These are phyloP conservation scores for Agaricus subrufescens DNA, from an alignment of 768 basidiomycete species.

Conservation along the genomic window DNA sequence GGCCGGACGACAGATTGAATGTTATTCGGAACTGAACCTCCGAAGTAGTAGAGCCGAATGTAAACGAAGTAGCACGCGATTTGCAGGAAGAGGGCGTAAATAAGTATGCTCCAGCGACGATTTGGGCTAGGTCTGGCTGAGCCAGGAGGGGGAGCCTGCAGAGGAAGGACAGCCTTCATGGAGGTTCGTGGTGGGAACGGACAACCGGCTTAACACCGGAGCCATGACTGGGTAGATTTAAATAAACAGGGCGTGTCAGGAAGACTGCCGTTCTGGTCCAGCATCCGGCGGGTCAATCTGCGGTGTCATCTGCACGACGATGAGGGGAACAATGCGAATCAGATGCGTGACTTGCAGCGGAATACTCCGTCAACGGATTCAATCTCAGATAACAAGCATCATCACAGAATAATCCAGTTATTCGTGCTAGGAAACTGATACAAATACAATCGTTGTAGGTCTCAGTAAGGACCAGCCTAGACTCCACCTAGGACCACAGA, in stretches of 20 bases:
- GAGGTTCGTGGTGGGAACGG: not conserved
- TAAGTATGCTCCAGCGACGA: not conserved
- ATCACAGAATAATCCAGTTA: too few species aligned
- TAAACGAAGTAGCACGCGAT: not conserved
- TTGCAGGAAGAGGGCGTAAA: not conserved
- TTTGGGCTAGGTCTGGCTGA: not conserved
- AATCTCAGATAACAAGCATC: too few species aligned
- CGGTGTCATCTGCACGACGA: too few species aligned
- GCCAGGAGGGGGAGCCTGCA: not conserved
- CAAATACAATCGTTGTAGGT: too few species aligned
- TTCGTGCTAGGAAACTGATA: too few species aligned
- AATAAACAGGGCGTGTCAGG: not conserved
- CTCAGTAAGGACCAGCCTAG: too few species aligned
- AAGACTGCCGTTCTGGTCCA: too few species aligned
- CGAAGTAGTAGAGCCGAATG: not conserved
- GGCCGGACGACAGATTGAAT: not conserved
- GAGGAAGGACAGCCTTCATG: constrained; percentile 5
- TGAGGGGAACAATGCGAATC: too few species aligned
- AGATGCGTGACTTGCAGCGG: too few species aligned
- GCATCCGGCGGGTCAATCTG: too few species aligned
- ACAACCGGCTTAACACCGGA: not conserved
- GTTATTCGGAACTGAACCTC: not conserved
- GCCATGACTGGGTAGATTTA: not conserved
- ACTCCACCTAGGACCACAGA: too few species aligned
- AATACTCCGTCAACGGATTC: too few species aligned